Base-by-base conservation (phyloP, 2,329 filamentous ascomycete species). In the Conoideocrella luteorostrata region DNA sequence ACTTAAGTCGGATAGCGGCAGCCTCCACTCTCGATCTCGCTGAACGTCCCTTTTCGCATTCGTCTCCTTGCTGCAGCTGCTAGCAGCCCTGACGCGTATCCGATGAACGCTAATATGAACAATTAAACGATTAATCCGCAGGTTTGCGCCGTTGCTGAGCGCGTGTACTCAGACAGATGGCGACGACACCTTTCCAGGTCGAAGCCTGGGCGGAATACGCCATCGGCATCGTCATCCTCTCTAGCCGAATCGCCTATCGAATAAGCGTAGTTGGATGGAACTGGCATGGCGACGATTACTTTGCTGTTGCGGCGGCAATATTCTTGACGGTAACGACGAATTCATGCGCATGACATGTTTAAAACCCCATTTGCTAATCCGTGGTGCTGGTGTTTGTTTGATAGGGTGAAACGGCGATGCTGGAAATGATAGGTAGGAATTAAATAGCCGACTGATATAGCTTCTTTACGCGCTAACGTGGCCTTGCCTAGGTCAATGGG, bases 171-270 rank as follows among this genome's bases (percentile, higher is more conserved):
- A 3, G 7, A 5, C 17, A 15, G 21, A 44, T 44, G 43, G 37
- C 18, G 10, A 56, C 58, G n/a, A 67, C 64, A 4, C 66, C 67
- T 3, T 70, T 70, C 44, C 63, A 67, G 45, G 58, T 52, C 3
- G 68, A 71, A 49, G 65, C 65, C 7, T 71, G 68, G 68, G 56
- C 56, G 13, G 69, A 71, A 43, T 71, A 69, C 38, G 61, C 56
- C 2, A 52, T 71, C 22, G 68, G 68, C 2, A 48, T 61, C 2
- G 1, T 60, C 7, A 49, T 71, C 3, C 47, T 71, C 4, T 47
- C 68, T 3, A 45, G 66, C 5, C 64, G 68, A 12, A 64, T 66
- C 45, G 63, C 61, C 46, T 61, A 65, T 3, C 54, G 68, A 26
- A 59, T 58, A 51, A 66, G 58, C 41, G 49, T 59, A 6, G 64